These are phyloP conservation scores for Conringia planisiliqua DNA, from an alignment of 345 rosid genomes.

Conservation along the genomic window DNA sequence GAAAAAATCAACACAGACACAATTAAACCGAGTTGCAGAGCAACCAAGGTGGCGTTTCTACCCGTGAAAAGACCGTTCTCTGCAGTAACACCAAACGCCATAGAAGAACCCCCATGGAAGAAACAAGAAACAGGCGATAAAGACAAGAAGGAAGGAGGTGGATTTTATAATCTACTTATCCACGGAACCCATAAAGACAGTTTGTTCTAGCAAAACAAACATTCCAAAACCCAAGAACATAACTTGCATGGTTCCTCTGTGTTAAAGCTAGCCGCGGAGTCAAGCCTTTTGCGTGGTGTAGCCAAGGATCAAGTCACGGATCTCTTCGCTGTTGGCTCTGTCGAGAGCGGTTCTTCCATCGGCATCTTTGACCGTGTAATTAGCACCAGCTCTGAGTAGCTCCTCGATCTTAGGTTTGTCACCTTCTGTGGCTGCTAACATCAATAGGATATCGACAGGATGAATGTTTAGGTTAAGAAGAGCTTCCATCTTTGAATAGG, in stretches of 20 bases:
- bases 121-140: constrained; percentile 22
- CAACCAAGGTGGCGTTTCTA: constrained; percentile 62
- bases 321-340: constrained; percentile 59
- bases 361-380: constrained; percentile 54
- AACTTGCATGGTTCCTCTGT: neutral
- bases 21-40: constrained; percentile 11
- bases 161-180: constrained; percentile 36
- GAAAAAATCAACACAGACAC: constrained; percentile 23
- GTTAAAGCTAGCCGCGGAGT: neutral
- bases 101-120: constrained; percentile 28
- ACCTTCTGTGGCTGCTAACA: constrained; percentile 86
- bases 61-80: constrained; percentile 48
- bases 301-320: constrained; percentile 61
- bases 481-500: constrained; percentile 90
- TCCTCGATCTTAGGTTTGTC: constrained; percentile 90
- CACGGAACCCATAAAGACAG: constrained; percentile 32
- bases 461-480: constrained; percentile 70
- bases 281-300: constrained; percentile 54
- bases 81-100: constrained; percentile 22
- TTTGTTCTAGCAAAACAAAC: constrained; percentile 31
- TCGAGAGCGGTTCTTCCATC: constrained; percentile 78
- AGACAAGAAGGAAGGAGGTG: constrained; percentile 24
- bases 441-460: constrained; percentile 74
- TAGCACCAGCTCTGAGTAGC: constrained; percentile 78
- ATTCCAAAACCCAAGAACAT: constrained; percentile 1